Evolutionary conservation across 2,329 filamentous ascomycete species (phyloP).

Genomic region (Fusarium succisae): DNA sequence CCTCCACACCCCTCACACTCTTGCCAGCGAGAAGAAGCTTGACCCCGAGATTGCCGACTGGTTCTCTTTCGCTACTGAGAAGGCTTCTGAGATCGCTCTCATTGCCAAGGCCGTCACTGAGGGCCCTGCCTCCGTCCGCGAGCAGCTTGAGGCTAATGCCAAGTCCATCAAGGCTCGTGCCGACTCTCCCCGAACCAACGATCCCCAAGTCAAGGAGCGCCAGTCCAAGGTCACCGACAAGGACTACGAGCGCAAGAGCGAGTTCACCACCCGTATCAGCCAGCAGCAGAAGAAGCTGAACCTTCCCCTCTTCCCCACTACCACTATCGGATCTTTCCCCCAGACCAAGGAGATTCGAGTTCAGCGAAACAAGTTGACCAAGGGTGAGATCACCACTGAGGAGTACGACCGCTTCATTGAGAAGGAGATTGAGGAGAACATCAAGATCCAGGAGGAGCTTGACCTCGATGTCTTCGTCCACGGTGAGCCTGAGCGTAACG

Average conservation of each 20-base stretch:
- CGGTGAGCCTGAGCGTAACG: slow-evolving; percentile 99
- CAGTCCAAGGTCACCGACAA: slow-evolving; percentile 85
- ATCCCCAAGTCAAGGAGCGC: slow-evolving; percentile 96
- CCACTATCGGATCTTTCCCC: slow-evolving; percentile 99
- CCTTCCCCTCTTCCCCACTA: slow-evolving; percentile 97
- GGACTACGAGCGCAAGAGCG: slow-evolving; percentile 92
- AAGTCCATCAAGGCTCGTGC: slow-evolving; percentile 92
- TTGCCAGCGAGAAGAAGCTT: slow-evolving; percentile 98
- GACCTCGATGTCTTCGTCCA: slow-evolving; percentile 97
- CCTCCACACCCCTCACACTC: slow-evolving; percentile 97
- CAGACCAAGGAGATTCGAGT: slow-evolving; percentile 99
- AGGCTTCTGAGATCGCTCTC: slow-evolving; percentile 87
- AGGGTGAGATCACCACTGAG: slow-evolving; percentile 91
- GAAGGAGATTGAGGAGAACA: slow-evolving; percentile 94
- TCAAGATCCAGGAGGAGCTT: slow-evolving; percentile 98
- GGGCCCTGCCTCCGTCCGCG: slow-evolving; percentile 84
- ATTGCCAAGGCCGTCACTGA: slow-evolving; percentile 98
- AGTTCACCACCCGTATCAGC: slow-evolving; percentile 84
- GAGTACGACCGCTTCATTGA: slow-evolving; percentile 99
- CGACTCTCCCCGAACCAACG: slow-evolving; percentile 93
- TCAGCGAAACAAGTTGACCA: slow-evolving; percentile 97
- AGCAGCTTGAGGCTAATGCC: slow-evolving; percentile 95
- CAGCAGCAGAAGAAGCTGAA: slow-evolving; percentile 93
- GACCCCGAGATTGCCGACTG: slow-evolving; percentile 92
- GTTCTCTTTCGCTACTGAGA: slow-evolving; percentile 98